Percentiles rank a stretch among this genome's conserved stretches.
Conservation (phyloP, 2,329 filamentous ascomycete species). For the Colletotrichum lini region DNA sequence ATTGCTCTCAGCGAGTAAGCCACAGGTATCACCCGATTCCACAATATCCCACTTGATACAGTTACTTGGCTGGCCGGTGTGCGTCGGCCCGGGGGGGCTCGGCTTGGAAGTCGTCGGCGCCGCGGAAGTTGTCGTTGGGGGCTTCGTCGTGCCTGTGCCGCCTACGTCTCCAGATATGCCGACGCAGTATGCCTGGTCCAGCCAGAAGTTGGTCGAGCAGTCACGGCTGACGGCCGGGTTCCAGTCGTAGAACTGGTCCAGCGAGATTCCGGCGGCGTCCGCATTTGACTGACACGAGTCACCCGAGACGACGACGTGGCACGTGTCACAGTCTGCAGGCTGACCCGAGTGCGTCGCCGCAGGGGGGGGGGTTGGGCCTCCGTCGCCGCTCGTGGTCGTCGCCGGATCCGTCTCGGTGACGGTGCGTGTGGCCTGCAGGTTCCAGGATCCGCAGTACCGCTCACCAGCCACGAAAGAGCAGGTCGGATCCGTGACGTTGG, state of each 20-base stretch:
- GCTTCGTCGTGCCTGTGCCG: no score
- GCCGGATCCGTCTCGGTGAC: background rate
- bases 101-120: background rate
- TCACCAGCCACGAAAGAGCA: slow-evolving; percentile 5
- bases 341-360: no score
- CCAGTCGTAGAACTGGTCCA: slow-evolving; percentile 39
- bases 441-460: slow-evolving; percentile 21
- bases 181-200: slow-evolving; percentile 46
- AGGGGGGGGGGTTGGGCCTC: no score
- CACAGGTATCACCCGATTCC: slow-evolving; percentile 38
- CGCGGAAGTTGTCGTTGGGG: no score
- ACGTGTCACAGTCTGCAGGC: slow-evolving; percentile 19
- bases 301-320: slow-evolving; percentile 40
- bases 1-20: slow-evolving; percentile 23
- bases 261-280: slow-evolving; percentile 35
- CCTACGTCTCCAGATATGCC: no score
- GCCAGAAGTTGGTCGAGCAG: slow-evolving; percentile 47
- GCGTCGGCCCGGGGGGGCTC: background rate
- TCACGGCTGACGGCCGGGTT: slow-evolving; percentile 45
- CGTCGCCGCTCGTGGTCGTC: no score
- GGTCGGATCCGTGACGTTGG: slow-evolving; percentile 35
- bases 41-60: slow-evolving; percentile 42
- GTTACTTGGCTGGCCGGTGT: no score
- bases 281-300: slow-evolving; percentile 40
- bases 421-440: background rate